Evolutionary conservation across 2,329 filamentous ascomycete species (phyloP).

Genomic region (Aspergillus uvarum): DNA sequence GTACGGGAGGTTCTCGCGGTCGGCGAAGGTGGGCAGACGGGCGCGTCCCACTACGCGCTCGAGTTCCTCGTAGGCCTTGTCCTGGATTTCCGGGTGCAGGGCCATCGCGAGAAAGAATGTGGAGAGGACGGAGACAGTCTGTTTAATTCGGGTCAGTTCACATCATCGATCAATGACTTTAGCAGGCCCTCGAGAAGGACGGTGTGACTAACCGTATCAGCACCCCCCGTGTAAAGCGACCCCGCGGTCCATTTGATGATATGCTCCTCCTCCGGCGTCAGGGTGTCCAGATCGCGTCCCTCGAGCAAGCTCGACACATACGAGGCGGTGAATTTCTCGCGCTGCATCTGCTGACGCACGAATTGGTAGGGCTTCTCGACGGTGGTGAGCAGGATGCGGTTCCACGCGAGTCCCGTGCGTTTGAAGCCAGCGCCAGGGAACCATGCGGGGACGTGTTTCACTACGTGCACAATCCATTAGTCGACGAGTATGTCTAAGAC

Average conservation of each 20-base stretch:
- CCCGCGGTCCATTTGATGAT: conserved; percentile 33
- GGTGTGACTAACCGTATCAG: conserved; percentile 20
- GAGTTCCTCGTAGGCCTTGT: conserved; percentile 49
- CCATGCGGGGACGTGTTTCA: conserved; percentile 43
- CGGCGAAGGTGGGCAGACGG: conserved; percentile 37
- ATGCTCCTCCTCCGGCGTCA: conserved; percentile 31
- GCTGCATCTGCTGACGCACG: conserved; percentile 43
- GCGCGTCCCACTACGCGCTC: conserved; percentile 39
- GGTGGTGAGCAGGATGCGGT: conserved; percentile 29
- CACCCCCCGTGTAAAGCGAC: conserved; percentile 44
- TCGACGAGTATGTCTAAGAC: neutral
- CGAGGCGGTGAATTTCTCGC: conserved; percentile 33
- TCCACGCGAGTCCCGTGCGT: conserved; percentile 38
- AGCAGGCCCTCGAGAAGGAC: neutral
- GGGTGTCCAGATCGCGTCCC: conserved; percentile 17
- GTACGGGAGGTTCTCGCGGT: conserved; percentile 39
- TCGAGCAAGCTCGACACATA: conserved; percentile 44
- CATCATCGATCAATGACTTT: too few relatives aligned
- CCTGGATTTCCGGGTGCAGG: conserved; percentile 52
- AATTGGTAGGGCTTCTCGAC: conserved; percentile 46
- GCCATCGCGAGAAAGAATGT: conserved; percentile 54
- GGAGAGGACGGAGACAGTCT: conserved; percentile 45
- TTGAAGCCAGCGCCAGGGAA: conserved; percentile 50
- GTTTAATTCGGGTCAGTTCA: neutral
- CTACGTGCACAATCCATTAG: conserved; percentile 8